phyloP scores from a whole-genome alignment of 2,329 filamentous ascomycete species.

The Ophiostoma montium region DNA sequence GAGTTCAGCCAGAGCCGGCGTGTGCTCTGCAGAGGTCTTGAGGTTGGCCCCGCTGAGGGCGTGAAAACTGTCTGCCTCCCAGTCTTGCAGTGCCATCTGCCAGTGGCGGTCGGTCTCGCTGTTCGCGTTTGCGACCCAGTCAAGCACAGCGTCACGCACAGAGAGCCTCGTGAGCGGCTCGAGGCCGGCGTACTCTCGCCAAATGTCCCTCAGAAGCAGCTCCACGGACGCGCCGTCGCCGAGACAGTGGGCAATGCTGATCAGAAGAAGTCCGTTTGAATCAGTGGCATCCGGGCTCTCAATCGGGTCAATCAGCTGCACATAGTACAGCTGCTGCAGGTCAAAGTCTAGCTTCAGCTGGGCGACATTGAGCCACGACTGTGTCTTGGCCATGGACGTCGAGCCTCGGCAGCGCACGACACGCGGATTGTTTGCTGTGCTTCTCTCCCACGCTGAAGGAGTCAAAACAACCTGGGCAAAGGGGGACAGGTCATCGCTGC shows the following conservation, averaged over 20 bases:
- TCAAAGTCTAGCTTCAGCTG: constrained; percentile 15
- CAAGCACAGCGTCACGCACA: neutral
- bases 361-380: constrained; percentile 8
- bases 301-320: constrained; percentile 14
- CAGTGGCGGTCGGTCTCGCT: constrained; percentile 10
- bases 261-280: constrained; percentile 10
- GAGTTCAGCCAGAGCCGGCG: no score
- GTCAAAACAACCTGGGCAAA: constrained; percentile 22
- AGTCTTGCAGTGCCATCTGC: constrained; percentile 10
- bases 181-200: constrained; percentile 13
- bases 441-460: constrained; percentile 5
- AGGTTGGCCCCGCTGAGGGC: constrained; percentile 14
- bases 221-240: constrained; percentile 23
- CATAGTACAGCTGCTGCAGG: constrained; percentile 9
- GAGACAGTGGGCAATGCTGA: constrained; percentile 22
- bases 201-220: constrained; percentile 21
- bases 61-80: constrained; percentile 14
- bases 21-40: neutral
- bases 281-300: constrained; percentile 3
- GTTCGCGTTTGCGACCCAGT: neutral
- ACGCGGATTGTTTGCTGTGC: neutral
- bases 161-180: constrained; percentile 7
- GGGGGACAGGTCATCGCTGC: constrained; percentile 21
- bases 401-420: neutral
- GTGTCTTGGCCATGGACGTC: constrained; percentile 2